Conservation (phyloP, 305 asterid species). For the Euphrasia arctica region DNA sequence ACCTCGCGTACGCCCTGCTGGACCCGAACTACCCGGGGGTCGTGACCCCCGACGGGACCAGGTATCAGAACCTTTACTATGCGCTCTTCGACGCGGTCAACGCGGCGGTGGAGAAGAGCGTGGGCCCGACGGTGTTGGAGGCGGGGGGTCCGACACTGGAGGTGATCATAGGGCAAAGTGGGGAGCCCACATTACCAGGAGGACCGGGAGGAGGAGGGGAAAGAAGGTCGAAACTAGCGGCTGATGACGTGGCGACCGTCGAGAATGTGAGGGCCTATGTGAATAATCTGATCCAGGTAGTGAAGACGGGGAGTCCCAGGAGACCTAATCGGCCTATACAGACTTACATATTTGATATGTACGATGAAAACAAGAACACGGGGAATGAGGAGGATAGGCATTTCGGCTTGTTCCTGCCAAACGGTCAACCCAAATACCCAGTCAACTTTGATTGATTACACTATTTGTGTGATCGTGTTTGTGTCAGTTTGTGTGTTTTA, state of each 20-base stretch:
- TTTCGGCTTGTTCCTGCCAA: conserved; percentile 35
- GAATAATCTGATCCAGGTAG: conserved; percentile 33
- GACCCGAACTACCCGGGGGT: background rate
- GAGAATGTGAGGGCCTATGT: conserved; percentile 33
- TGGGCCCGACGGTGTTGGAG: background rate
- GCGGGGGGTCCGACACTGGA: too few relatives aligned
- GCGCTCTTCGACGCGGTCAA: conserved; percentile 43
- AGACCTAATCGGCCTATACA: conserved; percentile 32
- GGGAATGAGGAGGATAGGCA: conserved; percentile 33
- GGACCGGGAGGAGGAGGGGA: background rate
- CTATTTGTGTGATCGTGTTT: too few relatives aligned
- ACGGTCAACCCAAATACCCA: background rate
- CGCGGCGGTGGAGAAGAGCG: conserved; percentile 32
- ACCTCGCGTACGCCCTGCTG: conserved; percentile 36
- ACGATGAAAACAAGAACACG: conserved; percentile 40
- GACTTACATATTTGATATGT: conserved; percentile 52
- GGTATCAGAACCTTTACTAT: conserved; percentile 44
- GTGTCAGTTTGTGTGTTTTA: too few relatives aligned
- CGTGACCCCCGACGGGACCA: background rate
- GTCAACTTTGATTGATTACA: background rate
- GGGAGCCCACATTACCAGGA: background rate
- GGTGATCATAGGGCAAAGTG: too few relatives aligned
- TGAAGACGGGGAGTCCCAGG: conserved; percentile 32
- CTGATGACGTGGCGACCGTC: conserved; percentile 25
- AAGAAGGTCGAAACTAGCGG: background rate